These are phyloP conservation scores for Aspergillus incahuasiensis DNA, from an alignment of 495 filamentous ascomycete genomes.

Conservation along the genomic window DNA sequence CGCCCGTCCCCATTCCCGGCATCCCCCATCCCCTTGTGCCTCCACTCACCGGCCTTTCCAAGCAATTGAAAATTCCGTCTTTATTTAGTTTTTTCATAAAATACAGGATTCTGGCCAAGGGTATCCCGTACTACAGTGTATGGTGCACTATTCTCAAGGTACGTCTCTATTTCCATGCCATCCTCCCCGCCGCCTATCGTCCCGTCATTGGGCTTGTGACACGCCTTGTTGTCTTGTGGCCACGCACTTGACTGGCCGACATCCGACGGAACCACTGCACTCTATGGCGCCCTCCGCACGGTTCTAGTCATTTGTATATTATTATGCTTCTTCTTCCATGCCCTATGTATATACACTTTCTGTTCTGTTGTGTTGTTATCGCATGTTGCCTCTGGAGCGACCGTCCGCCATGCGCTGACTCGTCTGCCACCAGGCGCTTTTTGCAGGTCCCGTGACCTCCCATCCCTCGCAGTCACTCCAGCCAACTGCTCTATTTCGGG, in stretches of 20 bases:
- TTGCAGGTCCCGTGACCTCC: constrained; percentile 36
- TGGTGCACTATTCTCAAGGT: constrained; percentile 15
- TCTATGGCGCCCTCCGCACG: constrained; percentile 13
- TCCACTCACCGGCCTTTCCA: constrained; percentile 19
- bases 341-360: constrained; percentile 17
- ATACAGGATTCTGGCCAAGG: constrained; percentile 13
- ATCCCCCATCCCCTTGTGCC: constrained; percentile 17
- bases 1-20: constrained; percentile 21
- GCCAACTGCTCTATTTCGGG: constrained; percentile 38
- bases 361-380: constrained; percentile 18
- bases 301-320: constrained; percentile 9
- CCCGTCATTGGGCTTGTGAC: constrained; percentile 11
- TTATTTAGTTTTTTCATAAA: constrained; percentile 12
- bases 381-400: constrained; percentile 3
- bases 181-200: constrained; percentile 11
- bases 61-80: constrained; percentile 9
- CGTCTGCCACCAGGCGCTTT: constrained; percentile 16
- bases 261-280: constrained; percentile 23
- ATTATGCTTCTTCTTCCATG: constrained; percentile 18
- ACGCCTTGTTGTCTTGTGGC: constrained; percentile 28
- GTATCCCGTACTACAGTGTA: constrained; percentile 8
- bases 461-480: constrained; percentile 25
- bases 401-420: constrained; percentile 22
- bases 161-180: constrained; percentile 12
- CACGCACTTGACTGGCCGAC: constrained; percentile 32